Evolutionary conservation across 2,329 filamentous ascomycete genomes (phyloP).

Genomic region (Microdochium bolleyi): DNA sequence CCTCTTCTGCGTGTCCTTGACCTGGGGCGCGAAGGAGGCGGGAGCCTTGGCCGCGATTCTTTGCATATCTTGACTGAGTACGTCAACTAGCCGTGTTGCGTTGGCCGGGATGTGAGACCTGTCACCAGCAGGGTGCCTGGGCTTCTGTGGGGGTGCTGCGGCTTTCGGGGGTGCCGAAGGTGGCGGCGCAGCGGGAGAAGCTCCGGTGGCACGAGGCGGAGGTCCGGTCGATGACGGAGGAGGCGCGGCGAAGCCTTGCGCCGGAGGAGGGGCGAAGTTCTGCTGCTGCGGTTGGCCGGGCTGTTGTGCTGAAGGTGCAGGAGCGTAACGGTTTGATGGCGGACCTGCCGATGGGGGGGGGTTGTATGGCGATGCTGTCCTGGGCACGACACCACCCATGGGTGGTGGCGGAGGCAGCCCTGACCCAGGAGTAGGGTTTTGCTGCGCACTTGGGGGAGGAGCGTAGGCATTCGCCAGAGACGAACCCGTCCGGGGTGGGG

Average conservation of each 20-base stretch:
- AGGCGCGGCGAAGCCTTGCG: slow-evolving; percentile 30
- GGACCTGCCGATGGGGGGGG: slow-evolving; percentile 63
- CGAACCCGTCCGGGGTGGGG: slow-evolving; percentile 43
- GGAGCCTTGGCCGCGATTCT: slow-evolving; percentile 82
- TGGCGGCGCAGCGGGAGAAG: slow-evolving; percentile 35
- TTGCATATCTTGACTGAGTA: slow-evolving; percentile 77
- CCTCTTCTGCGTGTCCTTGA: slow-evolving; percentile 89
- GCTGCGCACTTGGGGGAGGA: slow-evolving; percentile 42
- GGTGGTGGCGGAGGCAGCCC: slow-evolving; percentile 34
- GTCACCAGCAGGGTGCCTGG: slow-evolving; percentile 75
- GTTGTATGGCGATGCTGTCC: slow-evolving; percentile 81
- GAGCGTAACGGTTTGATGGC: slow-evolving; percentile 70
- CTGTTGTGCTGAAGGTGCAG: slow-evolving; percentile 50
- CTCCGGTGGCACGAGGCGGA: slow-evolving; percentile 13
- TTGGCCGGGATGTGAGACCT: slow-evolving; percentile 77
- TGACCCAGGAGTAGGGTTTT: slow-evolving; percentile 15
- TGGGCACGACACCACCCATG: slow-evolving; percentile 44
- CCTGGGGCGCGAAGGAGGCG: slow-evolving; percentile 76
- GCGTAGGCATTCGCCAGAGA: slow-evolving; percentile 57
- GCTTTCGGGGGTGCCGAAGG: slow-evolving; percentile 39
- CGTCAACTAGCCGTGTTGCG: slow-evolving; percentile 72
- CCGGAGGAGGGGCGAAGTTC: slow-evolving; percentile 29
- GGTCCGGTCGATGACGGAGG: slow-evolving; percentile 19
- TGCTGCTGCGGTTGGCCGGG: slow-evolving; percentile 33
- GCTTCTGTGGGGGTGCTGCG: slow-evolving; percentile 42